Percentiles rank a stretch among this genome's conserved stretches.
Evolutionary conservation across 257 asterid genomes (phyloP).

Genomic region (Nyctanthes arbortristis): DNA sequence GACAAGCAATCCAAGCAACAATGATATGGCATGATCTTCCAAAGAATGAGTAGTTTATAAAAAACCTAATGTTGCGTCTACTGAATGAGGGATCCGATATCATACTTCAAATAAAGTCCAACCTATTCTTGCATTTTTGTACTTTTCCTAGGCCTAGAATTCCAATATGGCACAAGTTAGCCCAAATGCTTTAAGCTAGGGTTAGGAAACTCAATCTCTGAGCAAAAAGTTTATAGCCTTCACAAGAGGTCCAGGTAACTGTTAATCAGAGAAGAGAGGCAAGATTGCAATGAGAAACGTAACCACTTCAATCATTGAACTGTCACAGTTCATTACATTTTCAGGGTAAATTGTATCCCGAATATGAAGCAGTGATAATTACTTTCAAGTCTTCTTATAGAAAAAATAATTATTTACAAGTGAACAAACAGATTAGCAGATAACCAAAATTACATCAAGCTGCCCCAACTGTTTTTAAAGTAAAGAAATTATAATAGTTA

Average conservation of each 20-base stretch:
- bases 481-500: too few relatives aligned
- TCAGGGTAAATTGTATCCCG: not conserved
- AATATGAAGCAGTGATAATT: not conserved
- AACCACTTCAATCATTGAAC: not conserved
- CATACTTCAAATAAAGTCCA: not conserved
- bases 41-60: not conserved
- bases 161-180: slow-evolving; percentile 7
- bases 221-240: not conserved
- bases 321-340: not conserved
- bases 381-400: not conserved
- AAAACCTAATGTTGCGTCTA: too few relatives aligned
- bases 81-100: not conserved
- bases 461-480: not conserved
- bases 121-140: not conserved
- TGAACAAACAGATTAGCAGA: not conserved
- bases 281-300: not conserved
- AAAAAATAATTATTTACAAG: too few relatives aligned
- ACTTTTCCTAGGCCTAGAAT: not conserved
- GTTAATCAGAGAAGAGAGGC: not conserved
- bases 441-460: not conserved
- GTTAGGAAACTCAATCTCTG: not conserved
- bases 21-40: not conserved
- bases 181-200: not conserved
- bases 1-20: not conserved
- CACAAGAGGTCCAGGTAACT: not conserved